Conservation (phyloP, 2,329 filamentous ascomycete genomes). For the Neodidymelliopsis sp. region DNA sequence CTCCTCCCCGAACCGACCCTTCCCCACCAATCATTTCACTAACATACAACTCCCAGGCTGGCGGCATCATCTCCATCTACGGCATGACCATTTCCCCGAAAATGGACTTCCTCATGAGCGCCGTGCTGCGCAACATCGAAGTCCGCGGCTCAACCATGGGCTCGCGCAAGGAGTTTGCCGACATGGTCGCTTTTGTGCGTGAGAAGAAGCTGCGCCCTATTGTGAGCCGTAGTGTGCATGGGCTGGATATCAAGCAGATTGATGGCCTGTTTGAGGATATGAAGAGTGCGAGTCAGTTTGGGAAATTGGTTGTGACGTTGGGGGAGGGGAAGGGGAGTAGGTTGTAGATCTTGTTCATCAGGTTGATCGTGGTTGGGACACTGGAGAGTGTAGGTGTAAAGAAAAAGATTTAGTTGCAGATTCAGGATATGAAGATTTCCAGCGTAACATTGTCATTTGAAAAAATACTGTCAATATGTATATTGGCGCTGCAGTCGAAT, state of each 20-base stretch:
- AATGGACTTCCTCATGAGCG: slow-evolving; percentile 86
- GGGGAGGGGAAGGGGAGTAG: slow-evolving; percentile 39
- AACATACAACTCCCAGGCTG: slow-evolving; percentile 55
- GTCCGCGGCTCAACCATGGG: slow-evolving; percentile 90
- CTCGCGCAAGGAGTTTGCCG: slow-evolving; percentile 84
- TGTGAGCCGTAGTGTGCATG: slow-evolving; percentile 76
- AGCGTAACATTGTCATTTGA: background rate
- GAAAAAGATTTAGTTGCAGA: background rate
- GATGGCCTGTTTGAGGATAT: slow-evolving; percentile 87
- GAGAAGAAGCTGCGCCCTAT: slow-evolving; percentile 77
- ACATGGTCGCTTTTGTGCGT: slow-evolving; percentile 85
- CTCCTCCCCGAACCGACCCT: background rate
- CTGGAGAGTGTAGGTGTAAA: background rate
- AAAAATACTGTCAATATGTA: background rate
- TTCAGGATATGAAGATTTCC: background rate
- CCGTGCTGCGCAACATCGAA: slow-evolving; percentile 87
- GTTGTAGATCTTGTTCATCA: slow-evolving; percentile 41
- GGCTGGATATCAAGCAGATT: slow-evolving; percentile 78
- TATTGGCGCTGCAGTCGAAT: background rate
- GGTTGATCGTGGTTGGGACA: no score
- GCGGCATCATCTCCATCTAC: slow-evolving; percentile 85
- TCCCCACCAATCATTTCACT: background rate
- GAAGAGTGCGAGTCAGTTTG: slow-evolving; percentile 85
- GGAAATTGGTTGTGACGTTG: slow-evolving; percentile 80
- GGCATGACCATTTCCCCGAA: slow-evolving; percentile 89